phyloP scores from a whole-genome alignment of 345 rosid species.

The Hibiscus mutabilis region DNA sequence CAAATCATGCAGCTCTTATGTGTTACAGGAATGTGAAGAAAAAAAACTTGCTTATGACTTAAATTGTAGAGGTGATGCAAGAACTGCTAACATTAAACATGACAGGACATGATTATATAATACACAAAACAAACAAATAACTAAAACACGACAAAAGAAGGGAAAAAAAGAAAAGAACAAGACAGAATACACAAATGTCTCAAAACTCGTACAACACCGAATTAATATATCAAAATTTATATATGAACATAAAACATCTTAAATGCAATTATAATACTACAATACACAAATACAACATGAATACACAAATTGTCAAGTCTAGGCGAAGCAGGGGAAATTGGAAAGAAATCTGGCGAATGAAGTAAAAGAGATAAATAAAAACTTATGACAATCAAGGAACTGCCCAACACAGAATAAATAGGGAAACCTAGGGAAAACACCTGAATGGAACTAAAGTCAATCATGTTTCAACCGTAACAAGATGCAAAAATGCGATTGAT shows the following conservation, averaged over 20 bases:
- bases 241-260: background rate
- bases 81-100: background rate
- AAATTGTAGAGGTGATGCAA: background rate
- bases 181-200: background rate
- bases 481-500: background rate
- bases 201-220: background rate
- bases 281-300: too few relatives aligned
- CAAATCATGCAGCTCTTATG: background rate
- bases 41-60: background rate
- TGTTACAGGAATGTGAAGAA: background rate
- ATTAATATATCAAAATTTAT: background rate
- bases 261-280: too few relatives aligned
- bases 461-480: background rate
- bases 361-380: background rate
- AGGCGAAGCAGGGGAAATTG: background rate
- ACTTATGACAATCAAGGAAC: background rate
- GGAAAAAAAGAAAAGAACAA: background rate
- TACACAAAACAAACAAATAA: background rate
- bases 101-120: background rate
- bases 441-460: background rate
- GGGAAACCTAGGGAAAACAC: background rate
- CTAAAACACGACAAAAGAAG: background rate
- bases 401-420: background rate
- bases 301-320: too few relatives aligned
- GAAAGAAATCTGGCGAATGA: background rate